phyloP scores from a whole-genome alignment of 202 grass and related monocot species.

The Setaria viridis region DNA sequence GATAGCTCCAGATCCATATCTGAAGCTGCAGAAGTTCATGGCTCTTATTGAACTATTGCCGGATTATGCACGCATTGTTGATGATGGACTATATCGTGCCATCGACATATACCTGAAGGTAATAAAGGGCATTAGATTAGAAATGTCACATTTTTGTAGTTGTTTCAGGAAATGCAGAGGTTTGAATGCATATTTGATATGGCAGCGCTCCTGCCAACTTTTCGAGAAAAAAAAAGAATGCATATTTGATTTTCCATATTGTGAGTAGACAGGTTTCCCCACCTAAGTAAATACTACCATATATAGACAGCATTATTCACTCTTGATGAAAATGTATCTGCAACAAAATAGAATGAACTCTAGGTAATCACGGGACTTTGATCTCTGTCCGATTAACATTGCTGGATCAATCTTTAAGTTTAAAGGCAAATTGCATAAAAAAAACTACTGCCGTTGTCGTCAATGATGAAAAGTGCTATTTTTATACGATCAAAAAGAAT shows the following conservation, averaged over 20 bases:
- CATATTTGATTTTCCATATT: not conserved
- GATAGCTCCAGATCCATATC: constrained; percentile 83
- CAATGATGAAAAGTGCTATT: not conserved
- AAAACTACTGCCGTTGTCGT: not conserved
- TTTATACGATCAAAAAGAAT: not conserved
- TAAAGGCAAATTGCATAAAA: not conserved
- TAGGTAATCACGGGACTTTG: not conserved
- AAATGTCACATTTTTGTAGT: not conserved
- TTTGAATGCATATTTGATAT: not conserved
- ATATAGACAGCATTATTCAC: not conserved
- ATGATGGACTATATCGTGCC: constrained; percentile 87
- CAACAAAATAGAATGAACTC: not conserved
- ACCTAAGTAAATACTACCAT: not conserved
- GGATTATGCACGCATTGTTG: constrained; percentile 82
- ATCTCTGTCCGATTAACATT: not conserved
- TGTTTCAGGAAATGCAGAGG: constrained; percentile 3
- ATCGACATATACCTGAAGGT: constrained; percentile 98
- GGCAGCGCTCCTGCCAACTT: no score
- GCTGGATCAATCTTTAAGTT: not conserved
- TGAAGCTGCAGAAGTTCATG: constrained; percentile 96
- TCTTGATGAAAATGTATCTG: not conserved
- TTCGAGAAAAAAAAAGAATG: no score
- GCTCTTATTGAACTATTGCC: constrained; percentile 84
- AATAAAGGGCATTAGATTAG: constrained; percentile 38
- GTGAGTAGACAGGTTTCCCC: no score